Evolutionary conservation across 345 rosid species (phyloP).

Genomic region (Gossypium turneri): DNA sequence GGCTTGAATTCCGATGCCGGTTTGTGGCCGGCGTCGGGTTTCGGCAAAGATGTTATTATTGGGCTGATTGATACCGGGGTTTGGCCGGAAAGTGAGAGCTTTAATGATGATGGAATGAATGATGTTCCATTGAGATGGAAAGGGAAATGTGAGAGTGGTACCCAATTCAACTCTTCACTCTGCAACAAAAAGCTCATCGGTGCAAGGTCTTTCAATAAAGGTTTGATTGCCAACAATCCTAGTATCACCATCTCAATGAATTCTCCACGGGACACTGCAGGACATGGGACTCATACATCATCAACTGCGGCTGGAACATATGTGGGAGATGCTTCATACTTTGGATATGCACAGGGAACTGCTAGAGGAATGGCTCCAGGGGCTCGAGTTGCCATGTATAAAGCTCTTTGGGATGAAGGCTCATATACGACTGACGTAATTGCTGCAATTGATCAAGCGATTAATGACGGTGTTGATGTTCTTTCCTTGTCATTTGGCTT

Average conservation of each 20-base stretch:
- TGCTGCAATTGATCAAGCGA: constrained; percentile 53
- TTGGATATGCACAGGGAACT: constrained; percentile 46
- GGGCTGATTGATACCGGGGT: constrained; percentile 47
- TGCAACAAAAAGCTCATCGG: constrained; percentile 57
- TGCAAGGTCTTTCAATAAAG: constrained; percentile 48
- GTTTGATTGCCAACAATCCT: constrained; percentile 30
- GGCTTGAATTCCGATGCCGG: constrained; percentile 30
- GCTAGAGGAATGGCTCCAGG: constrained; percentile 42
- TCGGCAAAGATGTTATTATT: constrained; percentile 38
- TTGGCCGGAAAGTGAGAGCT: constrained; percentile 54
- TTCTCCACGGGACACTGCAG: constrained; percentile 43
- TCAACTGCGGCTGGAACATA: constrained; percentile 45
- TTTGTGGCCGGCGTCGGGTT: constrained; percentile 37
- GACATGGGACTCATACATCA: constrained; percentile 62
- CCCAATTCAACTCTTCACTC: constrained; percentile 41
- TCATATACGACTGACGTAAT: constrained; percentile 29
- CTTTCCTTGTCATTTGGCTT: constrained; percentile 44
- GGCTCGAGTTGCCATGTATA: constrained; percentile 51
- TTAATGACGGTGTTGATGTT: constrained; percentile 49
- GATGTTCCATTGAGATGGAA: constrained; percentile 43
- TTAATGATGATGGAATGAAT: constrained; percentile 30
- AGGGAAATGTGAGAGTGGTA: constrained; percentile 44
- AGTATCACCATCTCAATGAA: constrained; percentile 39
- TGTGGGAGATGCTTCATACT: constrained; percentile 34
- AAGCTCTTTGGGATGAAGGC: constrained; percentile 43